Evolutionary conservation across 257 asterid species (phyloP).

Genomic region (Scutellaria minor): DNA sequence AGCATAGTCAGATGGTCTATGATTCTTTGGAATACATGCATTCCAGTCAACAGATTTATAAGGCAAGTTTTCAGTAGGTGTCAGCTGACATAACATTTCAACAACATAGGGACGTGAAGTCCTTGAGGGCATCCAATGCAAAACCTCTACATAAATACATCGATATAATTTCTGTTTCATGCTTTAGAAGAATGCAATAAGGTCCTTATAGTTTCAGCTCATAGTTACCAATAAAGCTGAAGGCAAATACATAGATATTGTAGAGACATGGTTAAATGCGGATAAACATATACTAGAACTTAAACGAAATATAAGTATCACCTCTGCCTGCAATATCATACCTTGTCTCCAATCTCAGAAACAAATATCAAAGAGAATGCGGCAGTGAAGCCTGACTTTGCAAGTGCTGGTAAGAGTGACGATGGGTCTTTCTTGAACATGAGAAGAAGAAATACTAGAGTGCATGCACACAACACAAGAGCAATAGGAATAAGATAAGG

Average conservation of each 20-base stretch:
- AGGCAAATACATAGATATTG: neutral
- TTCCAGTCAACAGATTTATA: neutral
- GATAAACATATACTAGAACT: constrained; percentile 2
- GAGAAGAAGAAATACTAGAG: constrained; percentile 59
- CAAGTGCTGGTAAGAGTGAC: constrained; percentile 66
- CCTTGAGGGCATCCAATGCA: neutral
- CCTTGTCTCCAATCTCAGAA: constrained; percentile 98
- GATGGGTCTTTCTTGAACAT: constrained; percentile 73
- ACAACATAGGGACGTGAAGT: neutral
- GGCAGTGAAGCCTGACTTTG: constrained; percentile 95
- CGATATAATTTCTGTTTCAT: neutral
- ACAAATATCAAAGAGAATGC: constrained; percentile 90
- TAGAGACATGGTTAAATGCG: neutral
- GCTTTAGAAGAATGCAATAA: neutral
- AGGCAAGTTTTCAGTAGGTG: constrained; percentile 8
- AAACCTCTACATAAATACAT: neutral
- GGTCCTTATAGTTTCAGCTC: neutral
- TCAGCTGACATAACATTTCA: neutral
- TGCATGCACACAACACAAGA: constrained; percentile 78
- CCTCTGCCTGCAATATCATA: constrained; percentile 39
- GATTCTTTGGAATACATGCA: neutral
- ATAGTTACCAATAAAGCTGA: constrained; percentile 6
- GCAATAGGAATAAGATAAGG: constrained; percentile 75
- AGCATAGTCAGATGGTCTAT: neutral
- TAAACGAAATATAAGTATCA: neutral